Evolutionary conservation across 1,284 basidiomycete genomes (phyloP).

Genomic region (Porogramme epimiltina): DNA sequence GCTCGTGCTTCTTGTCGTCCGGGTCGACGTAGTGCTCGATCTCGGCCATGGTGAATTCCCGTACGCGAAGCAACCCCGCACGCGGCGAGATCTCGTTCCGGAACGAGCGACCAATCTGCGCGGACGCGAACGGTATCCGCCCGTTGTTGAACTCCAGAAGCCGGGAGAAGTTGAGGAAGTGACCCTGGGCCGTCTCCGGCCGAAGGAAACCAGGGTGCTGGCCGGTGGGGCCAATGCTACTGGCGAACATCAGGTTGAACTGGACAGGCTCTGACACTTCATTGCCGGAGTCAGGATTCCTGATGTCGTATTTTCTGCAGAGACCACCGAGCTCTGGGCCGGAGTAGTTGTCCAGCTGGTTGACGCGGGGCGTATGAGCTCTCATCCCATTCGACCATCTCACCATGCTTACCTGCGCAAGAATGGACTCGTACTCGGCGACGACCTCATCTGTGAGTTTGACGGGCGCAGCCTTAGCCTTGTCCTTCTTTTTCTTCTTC

Average conservation of each 20-base stretch:
- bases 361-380: conserved; percentile 1
- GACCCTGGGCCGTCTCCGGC: conserved; percentile 98
- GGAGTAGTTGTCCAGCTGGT: conserved; percentile 92
- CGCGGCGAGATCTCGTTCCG: conserved; percentile 98
- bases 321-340: conserved; percentile 90
- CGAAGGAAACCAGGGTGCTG: conserved; percentile 96
- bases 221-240: conserved; percentile 96
- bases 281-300: conserved; percentile 93
- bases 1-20: conserved; percentile 85
- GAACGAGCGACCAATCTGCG: conserved; percentile 96
- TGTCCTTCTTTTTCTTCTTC: conserved; percentile 82
- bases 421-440: conserved; percentile 77
- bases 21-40: conserved; percentile 99
- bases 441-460: conserved; percentile 80
- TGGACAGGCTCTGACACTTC: conserved; percentile 90
- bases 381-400: conserved; percentile 2
- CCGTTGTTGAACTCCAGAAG: conserved; percentile 99
- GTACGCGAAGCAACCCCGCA: conserved; percentile 93
- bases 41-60: conserved; percentile 99
- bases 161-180: conserved; percentile 98
- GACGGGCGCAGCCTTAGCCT: conserved; percentile 74
- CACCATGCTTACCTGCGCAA: conserved; percentile 76
- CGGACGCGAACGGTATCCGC: conserved; percentile 94
- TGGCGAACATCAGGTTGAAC: conserved; percentile 99
- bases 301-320: conserved; percentile 82